phyloP scores from a whole-genome alignment of 2,329 filamentous ascomycete species.

The Fusarium sp. region DNA sequence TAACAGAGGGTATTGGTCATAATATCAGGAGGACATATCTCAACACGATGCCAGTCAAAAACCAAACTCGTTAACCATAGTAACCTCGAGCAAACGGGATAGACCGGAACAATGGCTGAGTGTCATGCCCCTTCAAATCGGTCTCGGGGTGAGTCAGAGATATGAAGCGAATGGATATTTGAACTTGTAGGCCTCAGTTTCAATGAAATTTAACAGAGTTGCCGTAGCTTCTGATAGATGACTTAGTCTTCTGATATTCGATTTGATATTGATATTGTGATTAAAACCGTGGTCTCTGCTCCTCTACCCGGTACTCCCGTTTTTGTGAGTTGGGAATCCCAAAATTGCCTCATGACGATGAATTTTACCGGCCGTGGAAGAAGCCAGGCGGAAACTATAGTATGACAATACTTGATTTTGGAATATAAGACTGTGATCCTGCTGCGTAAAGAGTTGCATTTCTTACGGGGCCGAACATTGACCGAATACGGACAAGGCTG shows the following conservation, averaged over 20 bases:
- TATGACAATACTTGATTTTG: background rate
- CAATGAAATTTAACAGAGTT: background rate
- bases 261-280: background rate
- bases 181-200: background rate
- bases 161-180: background rate
- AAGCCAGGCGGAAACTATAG: background rate
- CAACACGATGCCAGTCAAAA: background rate
- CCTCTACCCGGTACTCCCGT: background rate
- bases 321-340: background rate
- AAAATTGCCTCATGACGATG: background rate
- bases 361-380: background rate
- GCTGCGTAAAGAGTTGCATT: background rate
- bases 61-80: background rate
- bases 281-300: background rate
- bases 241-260: background rate
- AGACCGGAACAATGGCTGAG: background rate
- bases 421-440: background rate
- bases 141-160: background rate
- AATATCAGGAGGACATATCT: background rate
- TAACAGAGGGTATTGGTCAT: background rate
- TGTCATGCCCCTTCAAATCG: background rate
- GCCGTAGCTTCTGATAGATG: background rate
- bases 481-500: background rate
- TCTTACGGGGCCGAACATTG: background rate
- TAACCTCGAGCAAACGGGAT: background rate